Base-by-base conservation (phyloP, 352 stramenopile species). In the Thalassiosira exigua region DNA sequence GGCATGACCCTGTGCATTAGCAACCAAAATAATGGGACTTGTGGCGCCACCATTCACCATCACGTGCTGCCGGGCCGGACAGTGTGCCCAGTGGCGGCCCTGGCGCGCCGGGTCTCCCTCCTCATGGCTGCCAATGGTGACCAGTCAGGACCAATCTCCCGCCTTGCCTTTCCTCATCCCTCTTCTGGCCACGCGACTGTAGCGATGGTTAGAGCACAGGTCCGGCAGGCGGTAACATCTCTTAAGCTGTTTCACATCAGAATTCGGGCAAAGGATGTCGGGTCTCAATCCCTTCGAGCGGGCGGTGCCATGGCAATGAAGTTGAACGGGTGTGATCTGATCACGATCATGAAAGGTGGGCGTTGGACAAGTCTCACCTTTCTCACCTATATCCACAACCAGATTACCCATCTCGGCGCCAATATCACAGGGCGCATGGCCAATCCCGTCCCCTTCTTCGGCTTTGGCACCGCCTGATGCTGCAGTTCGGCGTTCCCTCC, bases 21-120 rank as follows among this genome's bases (percentile, higher is more conserved):
- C 17, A 61, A 36, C 19, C 78, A 89, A 44, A 87, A 87, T 26
- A 85, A 85, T 73, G 68, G 54, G n/a, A 26, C 79, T 3, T 21
- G 14, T 22, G 36, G 48, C 5, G 66, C 84, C 67, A 51, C 75
- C 44, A 80, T 87, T 21, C 27, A 61, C 21, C 53, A 61, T 14
- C 53, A 61, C 19, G 19, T 29, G 4, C 26, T 33, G 4, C 24
- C 24, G 11, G 53, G 36, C 4, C 5, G 41, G 3, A 27, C 41
- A 3, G 24, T 61, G 26, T 61, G 53, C 53, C 53, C 53, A 42
- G 53, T 61, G 4, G 26, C 24, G 3, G 53, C 53, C 2, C 24
- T 61, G 1, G 53, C 53, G n/a, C 53, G 53, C 7, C 36, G 36
- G 7, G 36, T 46, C 7, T 9, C 36, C 7, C 17, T 17, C 36